Conservation (phyloP, 2,329 filamentous ascomycete genomes). For the Geosmithia putterillii region DNA sequence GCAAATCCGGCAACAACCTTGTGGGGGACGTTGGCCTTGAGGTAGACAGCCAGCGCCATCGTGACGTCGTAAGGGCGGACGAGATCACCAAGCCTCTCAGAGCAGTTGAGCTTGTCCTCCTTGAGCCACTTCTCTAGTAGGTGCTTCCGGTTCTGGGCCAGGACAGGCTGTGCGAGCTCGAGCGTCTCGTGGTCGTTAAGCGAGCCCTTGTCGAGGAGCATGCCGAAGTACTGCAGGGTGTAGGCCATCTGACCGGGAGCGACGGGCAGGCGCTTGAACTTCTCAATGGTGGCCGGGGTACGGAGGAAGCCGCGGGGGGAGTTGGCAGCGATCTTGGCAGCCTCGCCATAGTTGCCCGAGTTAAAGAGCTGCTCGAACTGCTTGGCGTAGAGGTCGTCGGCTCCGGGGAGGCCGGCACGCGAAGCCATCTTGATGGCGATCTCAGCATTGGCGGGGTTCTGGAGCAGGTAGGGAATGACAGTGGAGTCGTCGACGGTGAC, state of each 20-base stretch:
- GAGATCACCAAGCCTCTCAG: conserved; percentile 91
- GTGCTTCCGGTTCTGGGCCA: conserved; percentile 89
- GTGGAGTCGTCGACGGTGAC: conserved; percentile 88
- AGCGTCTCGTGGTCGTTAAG: conserved; percentile 90
- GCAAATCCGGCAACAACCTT: conserved; percentile 94
- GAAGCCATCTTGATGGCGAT: conserved; percentile 95
- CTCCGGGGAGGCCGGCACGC: conserved; percentile 82
- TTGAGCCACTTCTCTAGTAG: conserved; percentile 96
- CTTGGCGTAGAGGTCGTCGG: conserved; percentile 82
- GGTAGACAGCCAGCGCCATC: conserved; percentile 79
- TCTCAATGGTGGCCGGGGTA: conserved; percentile 88
- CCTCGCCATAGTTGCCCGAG: conserved; percentile 70
- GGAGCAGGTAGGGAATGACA: conserved; percentile 86
- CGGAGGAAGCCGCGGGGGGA: conserved; percentile 92
- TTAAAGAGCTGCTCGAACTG: conserved; percentile 84
- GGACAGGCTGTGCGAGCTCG: conserved; percentile 83
- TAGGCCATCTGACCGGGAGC: conserved; percentile 80
- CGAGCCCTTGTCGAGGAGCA: conserved; percentile 88
- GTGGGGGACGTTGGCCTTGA: conserved; percentile 78
- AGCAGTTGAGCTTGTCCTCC: conserved; percentile 91
- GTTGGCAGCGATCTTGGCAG: conserved; percentile 92
- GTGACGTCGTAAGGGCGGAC: conserved; percentile 81
- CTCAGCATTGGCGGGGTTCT: conserved; percentile 88
- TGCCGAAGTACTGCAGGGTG: conserved; percentile 95
- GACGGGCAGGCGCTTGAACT: conserved; percentile 78